Base-by-base conservation (phyloP, 2,329 filamentous ascomycete species). In the Aspergillus aculeatus region DNA sequence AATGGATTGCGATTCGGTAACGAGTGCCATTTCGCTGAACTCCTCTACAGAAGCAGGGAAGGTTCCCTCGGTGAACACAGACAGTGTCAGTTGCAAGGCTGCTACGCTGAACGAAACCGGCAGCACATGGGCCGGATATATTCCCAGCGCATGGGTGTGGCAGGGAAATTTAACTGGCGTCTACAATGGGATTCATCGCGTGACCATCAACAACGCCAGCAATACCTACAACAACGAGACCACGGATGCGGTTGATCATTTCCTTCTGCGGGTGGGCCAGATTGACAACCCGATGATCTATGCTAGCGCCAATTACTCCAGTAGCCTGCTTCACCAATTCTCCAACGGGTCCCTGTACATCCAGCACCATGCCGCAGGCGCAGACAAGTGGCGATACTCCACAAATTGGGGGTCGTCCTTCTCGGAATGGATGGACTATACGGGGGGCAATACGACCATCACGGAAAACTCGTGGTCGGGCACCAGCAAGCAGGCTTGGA, bases 361-460 rank as follows among this genome's bases (percentile, higher is more conserved):
- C 58, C 75, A 79, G 16, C 86, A 87, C 64, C 79, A 81, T 58
- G 86, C 86, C 3, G 74, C 84, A 10, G 86, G 86, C 29, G 86
- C 86, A 5, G 83, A 85, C 65, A 80, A 81, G 65, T 88, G 82
- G 75, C 83, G 85, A 12, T 88, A 86, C 68, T 84, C 83, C 26
- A 81, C 82, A 29, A 85, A 84, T 57, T 89, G 83, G 78, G 84
- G 82, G n/a, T 82, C 80, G 2, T 77, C 77, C 0, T 89, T 83
- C 77, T 85, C 82, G 44, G 69, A 82, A 5, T 88, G 86, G 86
- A 68, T 77, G 26, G 71, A 78, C 9, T 88, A 88, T 69, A 67
- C 63, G 11, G 80, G 82, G 47, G 79, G 78, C 5, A 83, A 83
- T 56, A 75, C 75, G 7, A 79, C 78, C n/a, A 71, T 86, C 21